Conservation (phyloP, 805 yeast genomes). For the Cyberlindnera mississippiensis region DNA sequence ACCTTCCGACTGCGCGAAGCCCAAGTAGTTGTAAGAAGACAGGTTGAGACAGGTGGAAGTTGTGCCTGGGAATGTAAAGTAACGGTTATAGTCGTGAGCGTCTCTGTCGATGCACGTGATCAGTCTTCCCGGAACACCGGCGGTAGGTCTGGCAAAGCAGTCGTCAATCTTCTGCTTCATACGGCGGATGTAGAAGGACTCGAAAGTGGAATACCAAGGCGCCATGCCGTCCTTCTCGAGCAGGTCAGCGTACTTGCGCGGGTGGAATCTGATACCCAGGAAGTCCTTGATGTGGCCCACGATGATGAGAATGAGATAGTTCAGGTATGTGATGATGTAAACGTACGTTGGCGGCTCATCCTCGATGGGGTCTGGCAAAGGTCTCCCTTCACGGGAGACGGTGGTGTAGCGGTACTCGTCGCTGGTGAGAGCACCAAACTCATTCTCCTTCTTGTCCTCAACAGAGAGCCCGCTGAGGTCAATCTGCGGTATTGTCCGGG, state of each 20-base stretch:
- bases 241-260: constrained; percentile 60
- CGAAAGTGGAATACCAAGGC: constrained; percentile 93
- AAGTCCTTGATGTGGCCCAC: constrained; percentile 91
- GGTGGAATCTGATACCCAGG: constrained; percentile 70
- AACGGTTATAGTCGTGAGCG: constrained; percentile 58
- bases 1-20: constrained; percentile 95
- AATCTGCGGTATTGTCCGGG: constrained; percentile 32
- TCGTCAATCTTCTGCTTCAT: constrained; percentile 88
- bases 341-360: constrained; percentile 88
- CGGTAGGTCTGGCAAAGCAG: constrained; percentile 93
- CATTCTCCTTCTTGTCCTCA: constrained; percentile 49
- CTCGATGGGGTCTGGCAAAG: constrained; percentile 54
- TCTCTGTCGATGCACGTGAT: constrained; percentile 77
- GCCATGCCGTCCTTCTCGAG: constrained; percentile 86
- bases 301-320: constrained; percentile 78
- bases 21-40: constrained; percentile 89
- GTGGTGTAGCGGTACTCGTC: constrained; percentile 62
- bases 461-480: constrained; percentile 32
- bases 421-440: constrained; percentile 69
- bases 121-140: constrained; percentile 95
- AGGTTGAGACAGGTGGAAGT: constrained; percentile 77
- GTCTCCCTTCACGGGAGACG: constrained; percentile 49
- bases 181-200: constrained; percentile 88
- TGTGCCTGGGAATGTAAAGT: constrained; percentile 72
- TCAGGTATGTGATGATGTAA: constrained; percentile 76